phyloP scores from a whole-genome alignment of 352 stramenopile genomes.

The Pythium chondricola region DNA sequence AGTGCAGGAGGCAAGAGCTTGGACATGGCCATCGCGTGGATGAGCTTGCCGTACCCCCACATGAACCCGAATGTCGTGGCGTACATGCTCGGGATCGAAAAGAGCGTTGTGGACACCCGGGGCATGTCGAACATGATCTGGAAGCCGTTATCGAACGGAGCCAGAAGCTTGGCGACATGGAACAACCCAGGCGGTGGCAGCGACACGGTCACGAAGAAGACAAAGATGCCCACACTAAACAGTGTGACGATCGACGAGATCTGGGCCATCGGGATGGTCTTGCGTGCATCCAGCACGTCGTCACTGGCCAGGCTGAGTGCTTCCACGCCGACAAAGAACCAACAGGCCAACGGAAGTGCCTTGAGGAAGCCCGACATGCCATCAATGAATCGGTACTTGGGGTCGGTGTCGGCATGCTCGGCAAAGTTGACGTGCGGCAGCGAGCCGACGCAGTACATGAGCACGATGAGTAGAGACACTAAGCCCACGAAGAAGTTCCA shows the following conservation, averaged over 20 bases:
- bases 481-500: conserved; percentile 17
- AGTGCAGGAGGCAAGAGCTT: conserved; percentile 18
- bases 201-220: conserved; percentile 23
- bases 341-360: conserved; percentile 16
- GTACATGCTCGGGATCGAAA: conserved; percentile 28
- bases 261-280: conserved; percentile 21
- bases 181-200: conserved; percentile 18
- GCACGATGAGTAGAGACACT: conserved; percentile 7
- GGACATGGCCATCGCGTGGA: conserved; percentile 18
- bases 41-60: conserved; percentile 24
- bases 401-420: conserved; percentile 11
- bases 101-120: conserved; percentile 13
- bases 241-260: conserved; percentile 21
- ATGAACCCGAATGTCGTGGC: conserved; percentile 28
- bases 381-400: conserved; percentile 11
- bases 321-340: conserved; percentile 31
- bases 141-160: conserved; percentile 25
- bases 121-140: conserved; percentile 21
- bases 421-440: conserved; percentile 18
- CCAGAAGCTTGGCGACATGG: conserved; percentile 16
- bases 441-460: conserved; percentile 20
- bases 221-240: conserved; percentile 5
- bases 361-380: conserved; percentile 20
- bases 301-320: conserved; percentile 18
- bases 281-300: conserved; percentile 11